These are phyloP conservation scores for Lachnellula subtilissima DNA, from an alignment of 2,329 filamentous ascomycete species.

Conservation along the genomic window DNA sequence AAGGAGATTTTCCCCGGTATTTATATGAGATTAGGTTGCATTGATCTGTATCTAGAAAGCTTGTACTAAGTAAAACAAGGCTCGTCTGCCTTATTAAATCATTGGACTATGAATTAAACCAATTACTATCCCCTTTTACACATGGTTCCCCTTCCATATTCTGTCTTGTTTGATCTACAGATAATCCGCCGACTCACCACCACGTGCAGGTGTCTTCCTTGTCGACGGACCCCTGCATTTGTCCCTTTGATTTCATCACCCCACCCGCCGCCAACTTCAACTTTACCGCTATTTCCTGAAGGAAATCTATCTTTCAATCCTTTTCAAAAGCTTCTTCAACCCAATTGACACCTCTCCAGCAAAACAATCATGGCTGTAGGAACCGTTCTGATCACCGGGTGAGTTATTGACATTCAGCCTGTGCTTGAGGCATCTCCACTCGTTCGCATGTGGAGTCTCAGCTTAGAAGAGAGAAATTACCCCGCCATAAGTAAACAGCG, in stretches of 20 bases:
- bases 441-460: neutral
- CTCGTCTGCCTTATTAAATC: neutral
- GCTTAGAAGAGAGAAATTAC: constrained; percentile 1
- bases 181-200: too few relatives aligned
- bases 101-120: too few relatives aligned
- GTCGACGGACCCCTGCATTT: too few relatives aligned
- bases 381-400: constrained; percentile 91
- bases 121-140: too few relatives aligned
- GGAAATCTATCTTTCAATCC: neutral
- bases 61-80: neutral
- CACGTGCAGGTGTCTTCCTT: too few relatives aligned
- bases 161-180: too few relatives aligned
- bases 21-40: too few relatives aligned
- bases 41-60: too few relatives aligned
- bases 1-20: too few relatives aligned
- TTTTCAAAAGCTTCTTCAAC: neutral
- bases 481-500: constrained; percentile 11
- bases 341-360: constrained; percentile 2
- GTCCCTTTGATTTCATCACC: neutral
- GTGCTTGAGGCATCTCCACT: neutral
- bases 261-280: neutral
- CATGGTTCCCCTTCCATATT: too few relatives aligned
- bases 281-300: neutral
- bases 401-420: constrained; percentile 37
- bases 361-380: constrained; percentile 64